These are phyloP conservation scores for Cerioporus squamosus DNA, from an alignment of 1,284 basidiomycete species.

Conservation along the genomic window DNA sequence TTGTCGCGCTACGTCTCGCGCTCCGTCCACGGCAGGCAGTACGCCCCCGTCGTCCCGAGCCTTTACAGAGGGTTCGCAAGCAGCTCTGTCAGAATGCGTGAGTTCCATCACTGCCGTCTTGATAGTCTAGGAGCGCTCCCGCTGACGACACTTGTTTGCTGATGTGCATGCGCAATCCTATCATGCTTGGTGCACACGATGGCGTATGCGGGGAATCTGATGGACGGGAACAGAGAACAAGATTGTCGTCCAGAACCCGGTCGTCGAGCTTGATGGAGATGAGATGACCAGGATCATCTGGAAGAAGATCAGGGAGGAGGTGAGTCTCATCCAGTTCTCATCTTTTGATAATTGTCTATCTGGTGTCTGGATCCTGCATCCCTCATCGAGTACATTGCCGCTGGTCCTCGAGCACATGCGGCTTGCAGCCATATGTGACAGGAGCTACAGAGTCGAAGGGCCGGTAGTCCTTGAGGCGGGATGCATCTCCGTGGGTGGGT, in stretches of 20 bases:
- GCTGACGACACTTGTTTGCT: too few species aligned
- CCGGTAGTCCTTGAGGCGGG: too few species aligned
- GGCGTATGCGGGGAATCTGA: conserved; percentile 8
- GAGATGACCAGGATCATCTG: conserved; percentile 99
- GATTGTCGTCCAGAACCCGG: conserved; percentile 89
- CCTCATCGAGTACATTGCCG: too few species aligned
- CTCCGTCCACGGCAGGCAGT: conserved; percentile 15
- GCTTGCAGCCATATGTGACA: too few species aligned
- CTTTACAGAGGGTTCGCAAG: conserved; percentile 34
- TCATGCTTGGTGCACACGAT: background rate
- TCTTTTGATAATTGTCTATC: background rate
- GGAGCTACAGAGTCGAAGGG: too few species aligned
- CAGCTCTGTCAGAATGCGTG: conserved; percentile 34
- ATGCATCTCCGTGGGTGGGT: too few species aligned
- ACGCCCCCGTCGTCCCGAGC: background rate
- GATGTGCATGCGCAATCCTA: too few species aligned
- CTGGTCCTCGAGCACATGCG: too few species aligned
- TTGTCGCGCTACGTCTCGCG: conserved; percentile 21
- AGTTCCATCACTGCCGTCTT: conserved; percentile 16
- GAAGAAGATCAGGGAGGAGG: conserved; percentile 98
- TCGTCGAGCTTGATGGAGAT: conserved; percentile 97
- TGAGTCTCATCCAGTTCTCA: conserved; percentile 33
- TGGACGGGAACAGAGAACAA: conserved; percentile 44
- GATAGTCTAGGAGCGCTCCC: too few species aligned
- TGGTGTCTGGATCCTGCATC: background rate